Base-by-base conservation (phyloP, 108 stramenopile genomes). In the Discostella stelligeroides region DNA sequence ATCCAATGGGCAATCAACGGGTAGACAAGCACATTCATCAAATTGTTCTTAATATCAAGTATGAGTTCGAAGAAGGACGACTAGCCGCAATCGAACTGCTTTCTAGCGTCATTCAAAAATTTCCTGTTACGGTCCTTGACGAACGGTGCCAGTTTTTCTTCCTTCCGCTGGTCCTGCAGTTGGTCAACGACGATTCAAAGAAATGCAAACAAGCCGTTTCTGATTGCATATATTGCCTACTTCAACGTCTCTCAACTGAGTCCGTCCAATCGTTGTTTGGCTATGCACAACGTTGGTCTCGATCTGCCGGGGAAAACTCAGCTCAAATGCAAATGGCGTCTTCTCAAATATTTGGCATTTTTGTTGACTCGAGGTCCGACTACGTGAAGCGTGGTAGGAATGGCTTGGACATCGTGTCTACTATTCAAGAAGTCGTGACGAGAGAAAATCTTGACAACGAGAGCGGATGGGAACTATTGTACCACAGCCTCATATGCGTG, bases 61-160 rank as follows among this genome's bases (percentile, higher is more conserved):
- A 95, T 67, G 92, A 95, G 66, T 89, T 87, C 66, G 87, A 91
- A 59, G 97, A 95, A 34, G 97, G 97, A 9, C 64, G 95, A 63
- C 57, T 88, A 37, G 87, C 93, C 14, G 97, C 88, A 23, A 77
- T 95, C 48, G 66, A 74, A 23, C 65, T 92, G 15, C 59, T 95
- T 13, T 49, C 56, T 4, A 41, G 79, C 2, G 62, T 92, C 18
- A 70, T 95, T 45, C 80, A 88, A 50, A 86, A 84, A 59, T 68
- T 97, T 8, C 93, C 94, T 13, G 49, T 71, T 6, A 79, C 80
- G 7, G 64, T 92, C 21, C 40, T 97, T 40, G 85, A 93, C 49
- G 76, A 66, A 18, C 66, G 94, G 41, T 68, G 79, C 7, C 88
- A 94, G 39, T 54, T 86, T 17, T 80, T 97, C 34, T 96, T 97